Evolutionary conservation across 192 early-diverging fungal genomes (phyloP), one percentile per base, ranked within the genome.

Genomic region (Gamsiella multidivaricata): DNA sequence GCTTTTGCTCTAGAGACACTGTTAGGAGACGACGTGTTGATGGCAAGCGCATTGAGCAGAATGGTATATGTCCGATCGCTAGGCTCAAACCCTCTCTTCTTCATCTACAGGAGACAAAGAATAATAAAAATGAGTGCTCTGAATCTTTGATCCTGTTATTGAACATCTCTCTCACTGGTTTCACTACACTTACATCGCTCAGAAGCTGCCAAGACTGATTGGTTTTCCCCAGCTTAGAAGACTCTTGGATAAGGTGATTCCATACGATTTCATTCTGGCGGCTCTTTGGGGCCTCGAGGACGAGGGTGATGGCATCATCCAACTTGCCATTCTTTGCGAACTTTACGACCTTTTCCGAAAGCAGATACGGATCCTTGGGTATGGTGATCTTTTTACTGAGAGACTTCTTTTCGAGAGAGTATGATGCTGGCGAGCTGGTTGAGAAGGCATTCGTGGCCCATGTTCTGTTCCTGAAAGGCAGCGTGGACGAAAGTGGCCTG

Each of bases 211-310:
- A 76, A 17, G 67, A 69, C 33, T 74, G 60, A 26, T 33, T 60
- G 10, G 69, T 20, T 55, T 70, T 82, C 52, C 68, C 65, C 10
- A 66, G 51, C 45, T 76, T 70, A 1, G 73, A 69, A 10, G 67
- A 67, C 29, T 76, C 67, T 58, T 75, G 58, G 39, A 82, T 82
- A 15, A 82, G 65, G 60, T 76, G 68, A 37, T 82, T 82, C 80
- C 80, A 82, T 2, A 82, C 80, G 14, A 76, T 68, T 39, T 76
- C 80, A 20, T 53, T 76, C 42, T 82, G 80, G 0, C 62, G 72
- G 41, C 37, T 56, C 50, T 66, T 71, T 36, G 72, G 72, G 0
- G 80, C 9, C 14, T 66, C 57, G 3, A 54, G 36, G 23, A 75
- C 80, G 12, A 82, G 23, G 1, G 60, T 67, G 52, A 82, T 68